phyloP scores from a whole-genome alignment of 2,329 filamentous ascomycete species.

The Nectriaceae sp. region DNA sequence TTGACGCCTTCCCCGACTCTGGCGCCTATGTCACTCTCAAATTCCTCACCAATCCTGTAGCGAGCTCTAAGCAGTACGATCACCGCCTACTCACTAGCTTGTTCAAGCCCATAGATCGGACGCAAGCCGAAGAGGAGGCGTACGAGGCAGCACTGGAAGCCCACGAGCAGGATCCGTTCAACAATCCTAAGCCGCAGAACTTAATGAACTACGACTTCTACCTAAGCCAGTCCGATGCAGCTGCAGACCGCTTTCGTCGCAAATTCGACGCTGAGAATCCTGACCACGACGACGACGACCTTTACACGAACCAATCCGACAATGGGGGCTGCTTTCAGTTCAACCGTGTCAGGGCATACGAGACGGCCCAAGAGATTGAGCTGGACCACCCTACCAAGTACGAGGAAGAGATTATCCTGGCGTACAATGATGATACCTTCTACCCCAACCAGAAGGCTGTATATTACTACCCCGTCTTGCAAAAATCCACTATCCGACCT shows the following conservation, averaged over 20 bases:
- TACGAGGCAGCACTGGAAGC: slow-evolving; percentile 53
- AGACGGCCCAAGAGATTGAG: slow-evolving; percentile 61
- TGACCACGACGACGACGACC: slow-evolving; percentile 52
- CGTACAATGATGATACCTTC: slow-evolving; percentile 55
- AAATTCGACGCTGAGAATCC: slow-evolving; percentile 61
- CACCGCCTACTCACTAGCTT: slow-evolving; percentile 62
- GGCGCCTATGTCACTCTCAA: slow-evolving; percentile 71
- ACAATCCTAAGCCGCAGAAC: slow-evolving; percentile 57
- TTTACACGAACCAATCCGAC: slow-evolving; percentile 55
- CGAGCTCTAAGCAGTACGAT: slow-evolving; percentile 54
- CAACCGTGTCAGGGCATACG: slow-evolving; percentile 64
- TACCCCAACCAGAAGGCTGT: slow-evolving; percentile 57
- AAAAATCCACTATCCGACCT: slow-evolving; percentile 62
- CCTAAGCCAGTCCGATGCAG: slow-evolving; percentile 51
- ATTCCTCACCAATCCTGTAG: slow-evolving; percentile 66
- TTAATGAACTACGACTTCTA: slow-evolving; percentile 69
- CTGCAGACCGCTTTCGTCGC: slow-evolving; percentile 57
- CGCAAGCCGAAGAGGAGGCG: slow-evolving; percentile 54
- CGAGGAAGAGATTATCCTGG: slow-evolving; percentile 63
- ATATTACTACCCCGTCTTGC: slow-evolving; percentile 70
- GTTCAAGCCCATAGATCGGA: slow-evolving; percentile 60
- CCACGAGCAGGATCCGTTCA: slow-evolving; percentile 57
- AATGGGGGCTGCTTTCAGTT: slow-evolving; percentile 59
- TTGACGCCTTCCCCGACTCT: slow-evolving; percentile 69
- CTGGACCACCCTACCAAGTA: slow-evolving; percentile 62